phyloP scores from a whole-genome alignment of 257 asterid species.

The Ilex asprella region DNA sequence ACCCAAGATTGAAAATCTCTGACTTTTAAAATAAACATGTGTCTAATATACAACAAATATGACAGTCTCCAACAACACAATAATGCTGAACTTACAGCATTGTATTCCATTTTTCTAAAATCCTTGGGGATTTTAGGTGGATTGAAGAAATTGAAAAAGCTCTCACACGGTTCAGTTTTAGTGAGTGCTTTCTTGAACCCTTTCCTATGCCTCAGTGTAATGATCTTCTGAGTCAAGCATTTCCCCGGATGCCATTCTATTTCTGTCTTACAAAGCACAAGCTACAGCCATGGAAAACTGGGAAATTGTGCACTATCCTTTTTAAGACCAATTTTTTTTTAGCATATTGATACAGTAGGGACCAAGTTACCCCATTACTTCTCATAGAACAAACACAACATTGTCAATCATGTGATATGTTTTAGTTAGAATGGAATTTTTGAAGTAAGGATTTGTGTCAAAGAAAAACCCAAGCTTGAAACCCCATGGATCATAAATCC shows the following conservation, averaged over 20 bases:
- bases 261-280: constrained; percentile 45
- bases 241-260: constrained; percentile 82
- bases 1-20: no score
- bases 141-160: constrained; percentile 87
- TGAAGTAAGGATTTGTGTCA: constrained; percentile 58
- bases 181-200: constrained; percentile 69
- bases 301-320: no score
- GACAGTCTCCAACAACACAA: no score
- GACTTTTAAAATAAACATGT: no score
- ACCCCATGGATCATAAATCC: constrained; percentile 65
- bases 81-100: constrained; percentile 44
- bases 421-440: constrained; percentile 59
- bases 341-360: not conserved
- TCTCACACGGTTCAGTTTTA: constrained; percentile 75
- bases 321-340: no score
- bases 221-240: constrained; percentile 63
- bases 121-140: constrained; percentile 89
- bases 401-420: constrained; percentile 88
- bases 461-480: constrained; percentile 70
- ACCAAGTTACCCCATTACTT: constrained; percentile 71
- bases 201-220: constrained; percentile 84
- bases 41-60: no score
- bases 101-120: constrained; percentile 77
- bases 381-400: constrained; percentile 83
- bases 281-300: no score